phyloP scores from a whole-genome alignment of 495 filamentous ascomycete species.

The Cenococcum geophilum region DNA sequence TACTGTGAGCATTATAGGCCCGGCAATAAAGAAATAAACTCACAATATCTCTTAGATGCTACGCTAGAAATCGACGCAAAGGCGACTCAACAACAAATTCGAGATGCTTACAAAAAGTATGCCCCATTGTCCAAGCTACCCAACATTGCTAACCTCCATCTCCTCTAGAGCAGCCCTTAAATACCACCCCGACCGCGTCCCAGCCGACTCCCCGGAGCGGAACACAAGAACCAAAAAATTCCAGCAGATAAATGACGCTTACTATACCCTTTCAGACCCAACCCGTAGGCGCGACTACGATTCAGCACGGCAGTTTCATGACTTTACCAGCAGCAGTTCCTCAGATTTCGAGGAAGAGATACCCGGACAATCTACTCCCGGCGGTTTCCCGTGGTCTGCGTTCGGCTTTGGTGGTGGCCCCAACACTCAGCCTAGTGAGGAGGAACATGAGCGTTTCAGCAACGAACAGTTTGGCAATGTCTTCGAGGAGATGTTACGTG shows the following conservation, averaged over 20 bases:
- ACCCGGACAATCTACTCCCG: slow-evolving; percentile 38
- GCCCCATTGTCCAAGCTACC: neutral
- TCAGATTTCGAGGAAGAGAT: slow-evolving; percentile 47
- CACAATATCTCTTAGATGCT: slow-evolving; percentile 38
- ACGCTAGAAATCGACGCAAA: slow-evolving; percentile 67
- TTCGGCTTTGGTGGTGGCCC: slow-evolving; percentile 49
- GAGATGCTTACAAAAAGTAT: slow-evolving; percentile 89
- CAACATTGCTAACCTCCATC: slow-evolving; percentile 8
- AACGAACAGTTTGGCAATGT: slow-evolving; percentile 79
- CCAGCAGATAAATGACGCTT: slow-evolving; percentile 95
- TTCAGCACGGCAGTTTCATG: slow-evolving; percentile 52
- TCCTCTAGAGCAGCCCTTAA: slow-evolving; percentile 74
- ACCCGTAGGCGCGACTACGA: slow-evolving; percentile 84
- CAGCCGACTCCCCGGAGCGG: slow-evolving; percentile 77
- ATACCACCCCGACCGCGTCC: slow-evolving; percentile 88
- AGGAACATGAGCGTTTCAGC: slow-evolving; percentile 45
- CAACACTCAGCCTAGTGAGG: slow-evolving; percentile 43
- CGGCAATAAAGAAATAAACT: neutral
- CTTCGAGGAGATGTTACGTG: slow-evolving; percentile 97
- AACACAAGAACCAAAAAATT: slow-evolving; percentile 79
- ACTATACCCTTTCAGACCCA: slow-evolving; percentile 86
- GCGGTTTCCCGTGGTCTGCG: slow-evolving; percentile 54
- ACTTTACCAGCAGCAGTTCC: slow-evolving; percentile 32
- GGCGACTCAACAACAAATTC: slow-evolving; percentile 77
- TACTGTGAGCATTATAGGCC: slow-evolving; percentile 28